These are phyloP conservation scores for Dissoconium aciculare DNA, from an alignment of 2,329 filamentous ascomycete species.

Conservation along the genomic window DNA sequence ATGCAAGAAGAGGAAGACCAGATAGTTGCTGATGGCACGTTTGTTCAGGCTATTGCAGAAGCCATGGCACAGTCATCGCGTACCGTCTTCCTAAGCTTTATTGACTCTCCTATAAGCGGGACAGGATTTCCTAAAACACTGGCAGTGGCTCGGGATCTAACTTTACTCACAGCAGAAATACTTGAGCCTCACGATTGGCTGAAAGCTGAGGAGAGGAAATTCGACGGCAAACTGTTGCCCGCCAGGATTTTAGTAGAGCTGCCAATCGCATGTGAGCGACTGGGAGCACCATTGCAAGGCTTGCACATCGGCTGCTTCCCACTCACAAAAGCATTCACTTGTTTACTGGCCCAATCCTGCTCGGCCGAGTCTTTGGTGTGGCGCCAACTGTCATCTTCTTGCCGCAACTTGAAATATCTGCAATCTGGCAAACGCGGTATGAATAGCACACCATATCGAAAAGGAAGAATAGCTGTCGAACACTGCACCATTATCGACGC, in stretches of 20 bases:
- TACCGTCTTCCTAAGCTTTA: neutral
- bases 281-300: neutral
- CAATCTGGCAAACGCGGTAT: constrained; percentile 1
- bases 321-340: neutral
- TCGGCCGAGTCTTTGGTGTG: neutral
- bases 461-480: neutral
- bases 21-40: neutral
- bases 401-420: neutral
- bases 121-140: neutral
- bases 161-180: neutral
- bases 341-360: neutral
- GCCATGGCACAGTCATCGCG: neutral
- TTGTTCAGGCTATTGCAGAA: neutral
- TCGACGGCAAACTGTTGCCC: neutral
- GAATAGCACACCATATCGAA: neutral
- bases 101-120: neutral
- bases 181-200: constrained; percentile 1
- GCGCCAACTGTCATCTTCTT: neutral
- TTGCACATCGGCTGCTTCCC: constrained; percentile 1
- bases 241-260: neutral
- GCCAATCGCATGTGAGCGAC: neutral
- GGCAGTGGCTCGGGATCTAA: neutral
- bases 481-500: neutral
- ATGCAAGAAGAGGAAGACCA: neutral
- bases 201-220: neutral